Percentiles rank a stretch among this genome's conserved stretches.
phyloP scores from a whole-genome alignment of 2,329 filamentous ascomycete genomes.

The Dendryphion nanum region DNA sequence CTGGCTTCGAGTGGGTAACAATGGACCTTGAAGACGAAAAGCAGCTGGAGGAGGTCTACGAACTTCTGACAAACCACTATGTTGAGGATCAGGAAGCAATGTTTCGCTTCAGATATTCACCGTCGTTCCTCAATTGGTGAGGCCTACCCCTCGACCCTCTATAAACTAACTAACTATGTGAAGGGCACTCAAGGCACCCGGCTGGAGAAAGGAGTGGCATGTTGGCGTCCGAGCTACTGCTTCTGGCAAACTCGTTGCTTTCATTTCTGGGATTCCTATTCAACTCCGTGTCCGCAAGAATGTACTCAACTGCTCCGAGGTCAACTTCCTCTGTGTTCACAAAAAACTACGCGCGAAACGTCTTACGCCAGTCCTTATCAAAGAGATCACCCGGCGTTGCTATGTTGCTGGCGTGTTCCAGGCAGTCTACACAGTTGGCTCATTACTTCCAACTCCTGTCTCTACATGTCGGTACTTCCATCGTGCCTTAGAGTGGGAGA shows the following conservation, averaged over 20 bases:
- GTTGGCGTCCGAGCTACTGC: conserved; percentile 83
- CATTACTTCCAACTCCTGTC: conserved; percentile 86
- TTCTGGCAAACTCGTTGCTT: conserved; percentile 86
- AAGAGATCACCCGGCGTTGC: conserved; percentile 92
- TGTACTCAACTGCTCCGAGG: conserved; percentile 76
- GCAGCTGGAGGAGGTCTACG: conserved; percentile 84
- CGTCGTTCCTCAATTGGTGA: conserved; percentile 84
- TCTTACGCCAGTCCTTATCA: conserved; percentile 90
- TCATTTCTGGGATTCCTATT: conserved; percentile 91
- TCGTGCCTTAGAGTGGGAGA: conserved; percentile 90
- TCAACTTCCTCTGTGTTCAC: conserved; percentile 98
- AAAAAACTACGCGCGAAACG: conserved; percentile 96
- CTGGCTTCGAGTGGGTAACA: conserved; percentile 93
- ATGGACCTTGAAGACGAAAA: conserved; percentile 78
- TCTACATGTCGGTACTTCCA: conserved; percentile 96
- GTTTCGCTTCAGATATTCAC: conserved; percentile 96
- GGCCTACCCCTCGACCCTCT: conserved; percentile 20
- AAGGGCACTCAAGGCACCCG: conserved; percentile 90
- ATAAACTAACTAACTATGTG: conserved; percentile 7
- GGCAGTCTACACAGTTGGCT: conserved; percentile 91
- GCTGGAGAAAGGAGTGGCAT: conserved; percentile 93
- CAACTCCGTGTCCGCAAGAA: conserved; percentile 76
- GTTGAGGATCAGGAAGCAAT: conserved; percentile 96
- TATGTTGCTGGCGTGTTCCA: conserved; percentile 87
- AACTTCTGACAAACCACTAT: conserved; percentile 88